phyloP scores from a whole-genome alignment of 106 monocot species.

The Posidonia australis region DNA sequence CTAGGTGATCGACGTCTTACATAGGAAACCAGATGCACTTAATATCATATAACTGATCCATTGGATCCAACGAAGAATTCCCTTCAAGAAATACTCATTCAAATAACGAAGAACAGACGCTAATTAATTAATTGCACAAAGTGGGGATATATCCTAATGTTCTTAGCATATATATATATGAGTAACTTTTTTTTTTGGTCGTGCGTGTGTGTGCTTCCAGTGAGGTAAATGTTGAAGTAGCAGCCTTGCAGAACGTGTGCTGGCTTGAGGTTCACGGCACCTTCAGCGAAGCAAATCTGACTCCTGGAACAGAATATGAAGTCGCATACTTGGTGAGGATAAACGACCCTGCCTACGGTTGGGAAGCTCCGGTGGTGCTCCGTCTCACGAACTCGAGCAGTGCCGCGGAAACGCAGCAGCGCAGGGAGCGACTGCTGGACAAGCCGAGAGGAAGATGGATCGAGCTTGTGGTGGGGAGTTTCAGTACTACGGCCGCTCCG shows the following conservation, averaged over 20 bases:
- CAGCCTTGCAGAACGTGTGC: constrained; percentile 29
- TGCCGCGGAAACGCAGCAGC: constrained; percentile 2
- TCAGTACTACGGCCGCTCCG: constrained; percentile 1
- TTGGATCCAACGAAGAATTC: no score
- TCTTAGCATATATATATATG: no score
- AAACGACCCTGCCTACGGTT: constrained; percentile 24
- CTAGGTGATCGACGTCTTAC: neutral
- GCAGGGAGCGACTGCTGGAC: constrained; percentile 22
- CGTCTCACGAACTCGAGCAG: constrained; percentile 22
- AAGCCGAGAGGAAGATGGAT: constrained; percentile 24
- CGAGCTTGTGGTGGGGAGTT: constrained; percentile 27
- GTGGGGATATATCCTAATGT: no score
- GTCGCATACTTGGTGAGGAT: constrained; percentile 40
- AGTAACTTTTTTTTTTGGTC: neutral
- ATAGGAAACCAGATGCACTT: no score
- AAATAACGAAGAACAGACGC: no score
- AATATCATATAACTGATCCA: no score
- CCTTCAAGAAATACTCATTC: no score
- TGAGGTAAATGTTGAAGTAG: constrained; percentile 25
- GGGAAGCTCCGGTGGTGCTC: constrained; percentile 37
- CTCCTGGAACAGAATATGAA: constrained; percentile 38
- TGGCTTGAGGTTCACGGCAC: constrained; percentile 61
- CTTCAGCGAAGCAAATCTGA: constrained; percentile 25
- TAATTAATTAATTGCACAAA: no score
- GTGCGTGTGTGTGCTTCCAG: neutral